A percentile compares a stretch with the other conserved stretches of the same genome.
These are phyloP conservation scores for Mrakia frigida DNA, from an alignment of 768 basidiomycete species.

Conservation along the genomic window DNA sequence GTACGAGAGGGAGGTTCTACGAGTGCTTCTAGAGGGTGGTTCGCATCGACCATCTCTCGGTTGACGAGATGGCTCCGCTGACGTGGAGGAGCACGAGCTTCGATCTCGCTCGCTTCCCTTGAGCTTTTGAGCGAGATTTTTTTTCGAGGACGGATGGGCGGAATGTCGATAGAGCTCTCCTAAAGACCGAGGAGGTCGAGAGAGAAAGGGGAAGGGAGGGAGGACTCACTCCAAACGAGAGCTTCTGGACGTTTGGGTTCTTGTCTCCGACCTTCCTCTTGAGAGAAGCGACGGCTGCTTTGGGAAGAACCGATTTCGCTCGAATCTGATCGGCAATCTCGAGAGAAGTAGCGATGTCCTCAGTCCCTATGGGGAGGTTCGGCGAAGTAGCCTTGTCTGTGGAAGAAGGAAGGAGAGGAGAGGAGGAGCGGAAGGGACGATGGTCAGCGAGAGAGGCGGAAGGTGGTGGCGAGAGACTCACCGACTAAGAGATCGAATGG, in stretches of 20 bases:
- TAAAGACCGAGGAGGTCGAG: background rate
- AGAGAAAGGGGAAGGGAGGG: background rate
- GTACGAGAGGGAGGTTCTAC: background rate
- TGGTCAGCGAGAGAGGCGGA: slow-evolving; percentile 20
- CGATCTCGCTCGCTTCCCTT: background rate
- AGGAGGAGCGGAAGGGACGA: slow-evolving; percentile 2
- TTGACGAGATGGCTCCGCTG: slow-evolving; percentile 2
- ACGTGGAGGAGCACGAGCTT: background rate
- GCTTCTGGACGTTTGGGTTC: slow-evolving; percentile 91
- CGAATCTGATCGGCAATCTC: slow-evolving; percentile 97
- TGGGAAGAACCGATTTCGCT: slow-evolving; percentile 76
- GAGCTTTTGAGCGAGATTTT: background rate
- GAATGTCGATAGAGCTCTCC: too few species aligned
- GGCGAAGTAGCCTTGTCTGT: slow-evolving; percentile 93
- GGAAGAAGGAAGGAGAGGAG: slow-evolving; percentile 17
- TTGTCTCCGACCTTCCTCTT: slow-evolving; percentile 82
- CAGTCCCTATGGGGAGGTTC: slow-evolving; percentile 69
- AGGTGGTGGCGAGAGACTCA: slow-evolving; percentile 52
- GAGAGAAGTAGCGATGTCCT: slow-evolving; percentile 81
- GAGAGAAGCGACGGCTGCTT: slow-evolving; percentile 75
- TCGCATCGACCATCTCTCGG: background rate
- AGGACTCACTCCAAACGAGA: slow-evolving; percentile 70
- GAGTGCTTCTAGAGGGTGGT: background rate
- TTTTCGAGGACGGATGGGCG: background rate
- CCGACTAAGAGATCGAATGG: slow-evolving; percentile 73